Conservation (phyloP, 2,329 filamentous ascomycete species). For the Paecilomyces sp. region DNA sequence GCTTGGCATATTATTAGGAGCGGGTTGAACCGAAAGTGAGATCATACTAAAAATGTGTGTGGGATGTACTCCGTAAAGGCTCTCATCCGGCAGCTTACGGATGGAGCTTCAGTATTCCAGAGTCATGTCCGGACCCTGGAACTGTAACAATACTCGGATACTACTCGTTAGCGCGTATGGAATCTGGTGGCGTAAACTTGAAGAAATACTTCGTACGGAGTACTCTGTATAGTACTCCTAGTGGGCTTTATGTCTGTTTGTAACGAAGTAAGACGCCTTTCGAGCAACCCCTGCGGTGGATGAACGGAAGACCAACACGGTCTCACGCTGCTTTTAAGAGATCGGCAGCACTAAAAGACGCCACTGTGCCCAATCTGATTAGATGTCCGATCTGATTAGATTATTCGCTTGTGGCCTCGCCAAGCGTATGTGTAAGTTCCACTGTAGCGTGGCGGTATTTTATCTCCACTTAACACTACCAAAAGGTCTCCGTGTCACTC, state of each 20-base stretch:
- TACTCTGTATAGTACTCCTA: too few relatives aligned
- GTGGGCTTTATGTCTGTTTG: too few relatives aligned
- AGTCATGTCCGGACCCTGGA: not conserved
- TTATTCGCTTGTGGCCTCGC: constrained; percentile 2
- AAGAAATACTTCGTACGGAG: too few relatives aligned
- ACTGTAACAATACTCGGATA: not conserved
- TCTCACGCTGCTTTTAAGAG: constrained; percentile 1
- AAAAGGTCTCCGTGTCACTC: not conserved
- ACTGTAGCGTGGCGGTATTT: not conserved
- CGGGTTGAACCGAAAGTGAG: not conserved
- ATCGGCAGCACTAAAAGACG: constrained; percentile 6
- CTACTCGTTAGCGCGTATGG: not conserved
- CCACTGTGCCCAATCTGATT: constrained; percentile 14
- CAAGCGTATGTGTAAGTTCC: not conserved
- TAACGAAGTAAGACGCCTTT: not conserved
- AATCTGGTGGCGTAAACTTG: not conserved
- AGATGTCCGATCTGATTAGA: constrained; percentile 20
- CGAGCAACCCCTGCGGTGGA: not conserved
- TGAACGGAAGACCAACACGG: not conserved
- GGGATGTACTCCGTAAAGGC: not conserved
- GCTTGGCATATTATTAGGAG: not conserved
- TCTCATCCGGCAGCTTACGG: not conserved
- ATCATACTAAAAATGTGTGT: not conserved
- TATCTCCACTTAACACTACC: not conserved
- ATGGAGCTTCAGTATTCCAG: not conserved